Evolutionary conservation across 176 grass and related monocot genomes (phyloP).

Genomic region (Lolium multiflorum): DNA sequence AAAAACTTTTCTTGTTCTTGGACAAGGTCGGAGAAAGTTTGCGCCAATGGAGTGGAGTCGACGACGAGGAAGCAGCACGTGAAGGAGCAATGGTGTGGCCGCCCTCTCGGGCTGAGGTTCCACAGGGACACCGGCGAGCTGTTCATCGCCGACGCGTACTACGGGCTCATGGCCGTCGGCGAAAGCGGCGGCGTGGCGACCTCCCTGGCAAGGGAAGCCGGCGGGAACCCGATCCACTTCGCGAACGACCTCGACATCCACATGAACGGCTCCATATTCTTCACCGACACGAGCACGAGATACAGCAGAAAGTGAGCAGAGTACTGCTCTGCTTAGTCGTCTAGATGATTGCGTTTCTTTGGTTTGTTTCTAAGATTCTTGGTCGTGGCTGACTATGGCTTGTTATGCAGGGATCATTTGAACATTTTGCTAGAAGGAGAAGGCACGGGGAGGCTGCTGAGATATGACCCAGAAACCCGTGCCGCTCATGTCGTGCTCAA

Average conservation of each 20-base stretch:
- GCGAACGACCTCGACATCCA: conserved; percentile 94
- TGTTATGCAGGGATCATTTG: conserved; percentile 65
- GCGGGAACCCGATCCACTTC: conserved; percentile 68
- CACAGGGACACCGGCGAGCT: conserved; percentile 68
- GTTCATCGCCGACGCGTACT: conserved; percentile 84
- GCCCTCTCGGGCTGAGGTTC: conserved; percentile 88
- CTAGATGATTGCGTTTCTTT: too few relatives aligned
- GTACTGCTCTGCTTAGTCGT: not conserved
- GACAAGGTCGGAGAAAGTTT: conserved; percentile 68
- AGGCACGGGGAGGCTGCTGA: conserved; percentile 75
- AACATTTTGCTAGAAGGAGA: conserved; percentile 87
- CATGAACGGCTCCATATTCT: conserved; percentile 81
- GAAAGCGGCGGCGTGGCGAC: conserved; percentile 64
- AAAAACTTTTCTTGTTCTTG: not conserved
- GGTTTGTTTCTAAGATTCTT: too few relatives aligned
- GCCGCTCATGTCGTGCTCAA: conserved; percentile 58
- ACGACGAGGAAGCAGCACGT: conserved; percentile 70
- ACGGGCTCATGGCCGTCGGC: conserved; percentile 73
- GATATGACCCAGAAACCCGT: conserved; percentile 67
- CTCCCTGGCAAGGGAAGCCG: conserved; percentile 55
- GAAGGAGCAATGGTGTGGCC: conserved; percentile 71
- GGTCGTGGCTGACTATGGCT: too few relatives aligned
- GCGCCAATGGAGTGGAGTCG: conserved; percentile 65
- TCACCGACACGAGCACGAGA: conserved; percentile 92
- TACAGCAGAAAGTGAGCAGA: conserved; percentile 69